phyloP scores from a whole-genome alignment of 805 yeast genomes.

The Suhomyces sp. region DNA sequence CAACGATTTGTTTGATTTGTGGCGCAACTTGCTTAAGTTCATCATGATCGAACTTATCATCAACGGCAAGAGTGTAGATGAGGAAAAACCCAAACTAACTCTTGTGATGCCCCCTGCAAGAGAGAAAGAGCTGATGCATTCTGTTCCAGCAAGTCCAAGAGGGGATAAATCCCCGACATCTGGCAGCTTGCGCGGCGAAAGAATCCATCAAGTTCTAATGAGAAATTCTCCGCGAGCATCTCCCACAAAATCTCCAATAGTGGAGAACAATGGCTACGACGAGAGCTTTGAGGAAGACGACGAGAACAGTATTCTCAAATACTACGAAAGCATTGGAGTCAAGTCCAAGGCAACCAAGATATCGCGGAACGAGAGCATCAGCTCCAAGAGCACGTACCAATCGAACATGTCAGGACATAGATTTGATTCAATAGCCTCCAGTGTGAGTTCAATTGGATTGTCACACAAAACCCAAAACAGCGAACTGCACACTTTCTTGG shows the following conservation, averaged over 20 bases:
- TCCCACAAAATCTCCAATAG: not conserved
- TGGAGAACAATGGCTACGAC: not conserved
- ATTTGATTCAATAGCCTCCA: constrained; percentile 4
- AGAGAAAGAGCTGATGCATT: not conserved
- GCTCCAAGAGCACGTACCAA: constrained; percentile 4
- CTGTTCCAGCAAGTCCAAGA: not conserved
- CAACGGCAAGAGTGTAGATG: constrained; percentile 5
- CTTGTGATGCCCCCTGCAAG: not conserved
- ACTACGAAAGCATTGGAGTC: not conserved
- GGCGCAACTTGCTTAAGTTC: constrained; percentile 18
- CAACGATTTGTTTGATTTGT: constrained; percentile 15
- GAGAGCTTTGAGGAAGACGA: constrained; percentile 3
- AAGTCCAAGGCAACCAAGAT: not conserved
- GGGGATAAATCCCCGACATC: not conserved
- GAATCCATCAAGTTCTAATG: not conserved
- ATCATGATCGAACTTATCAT: constrained; percentile 14
- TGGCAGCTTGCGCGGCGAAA: not conserved
- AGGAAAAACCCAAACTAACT: constrained; percentile 4
- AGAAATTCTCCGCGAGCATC: not conserved
- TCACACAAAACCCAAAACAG: not conserved
- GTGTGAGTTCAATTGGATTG: constrained; percentile 1
- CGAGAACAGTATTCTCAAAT: not conserved
- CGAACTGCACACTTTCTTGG: not conserved
- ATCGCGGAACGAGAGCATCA: constrained; percentile 3
- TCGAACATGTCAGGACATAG: constrained; percentile 4